These are phyloP conservation scores for Amphirosellinia nigrospora DNA, from an alignment of 495 filamentous ascomycete genomes.

Conservation along the genomic window DNA sequence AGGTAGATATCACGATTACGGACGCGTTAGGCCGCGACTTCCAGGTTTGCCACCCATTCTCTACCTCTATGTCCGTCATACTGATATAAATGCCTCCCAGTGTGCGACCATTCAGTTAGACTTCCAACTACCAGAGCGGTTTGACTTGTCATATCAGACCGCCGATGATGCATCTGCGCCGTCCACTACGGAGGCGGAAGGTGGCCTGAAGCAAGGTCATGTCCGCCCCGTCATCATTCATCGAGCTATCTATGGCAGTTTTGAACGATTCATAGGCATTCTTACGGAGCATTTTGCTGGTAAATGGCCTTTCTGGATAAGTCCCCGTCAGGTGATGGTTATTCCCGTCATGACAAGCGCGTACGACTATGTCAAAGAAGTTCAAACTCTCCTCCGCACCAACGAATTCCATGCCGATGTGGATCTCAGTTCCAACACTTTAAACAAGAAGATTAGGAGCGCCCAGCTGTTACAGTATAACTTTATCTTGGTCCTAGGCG, in stretches of 20 bases:
- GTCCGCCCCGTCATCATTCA: slow-evolving; percentile 97
- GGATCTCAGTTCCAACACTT: slow-evolving; percentile 86
- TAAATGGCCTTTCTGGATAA: slow-evolving; percentile 99
- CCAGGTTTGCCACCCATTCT: slow-evolving; percentile 35
- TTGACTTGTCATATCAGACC: slow-evolving; percentile 83
- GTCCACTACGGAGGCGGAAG: slow-evolving; percentile 36
- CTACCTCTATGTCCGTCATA: not conserved
- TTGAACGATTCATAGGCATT: slow-evolving; percentile 95
- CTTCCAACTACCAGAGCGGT: slow-evolving; percentile 87
- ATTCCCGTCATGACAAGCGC: slow-evolving; percentile 87
- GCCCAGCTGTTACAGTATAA: slow-evolving; percentile 91
- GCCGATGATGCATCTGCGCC: slow-evolving; percentile 59
- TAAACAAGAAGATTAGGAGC: slow-evolving; percentile 94
- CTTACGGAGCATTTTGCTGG: slow-evolving; percentile 93
- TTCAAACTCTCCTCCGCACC: slow-evolving; percentile 65
- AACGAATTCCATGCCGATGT: slow-evolving; percentile 80
- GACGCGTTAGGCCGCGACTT: slow-evolving; percentile 63
- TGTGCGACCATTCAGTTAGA: slow-evolving; percentile 98
- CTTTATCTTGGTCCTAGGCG: slow-evolving; percentile 77
- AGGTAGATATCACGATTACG: slow-evolving; percentile 88
- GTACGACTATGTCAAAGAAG: slow-evolving; percentile 85
- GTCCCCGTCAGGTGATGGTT: slow-evolving; percentile 88
- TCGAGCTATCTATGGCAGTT: slow-evolving; percentile 89
- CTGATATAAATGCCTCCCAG: slow-evolving; percentile 51
- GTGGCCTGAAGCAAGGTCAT: slow-evolving; percentile 20